These are phyloP conservation scores for Homolaphlyctis polyrhiza DNA, from an alignment of 371 early-diverging fungal genomes.

Conservation along the genomic window DNA sequence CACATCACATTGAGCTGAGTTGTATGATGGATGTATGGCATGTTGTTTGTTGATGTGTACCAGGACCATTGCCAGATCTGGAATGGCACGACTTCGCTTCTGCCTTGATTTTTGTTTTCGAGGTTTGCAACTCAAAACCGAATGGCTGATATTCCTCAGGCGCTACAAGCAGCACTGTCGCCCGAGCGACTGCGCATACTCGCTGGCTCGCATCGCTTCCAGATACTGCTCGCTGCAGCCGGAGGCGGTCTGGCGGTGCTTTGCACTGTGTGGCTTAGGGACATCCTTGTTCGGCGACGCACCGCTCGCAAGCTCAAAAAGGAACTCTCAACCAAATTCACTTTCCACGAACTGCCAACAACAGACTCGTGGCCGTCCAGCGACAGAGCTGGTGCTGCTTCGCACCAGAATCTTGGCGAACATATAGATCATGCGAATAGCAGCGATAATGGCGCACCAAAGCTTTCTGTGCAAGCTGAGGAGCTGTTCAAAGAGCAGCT, in stretches of 20 bases:
- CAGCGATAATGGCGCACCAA: no score
- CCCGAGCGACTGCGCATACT: no score
- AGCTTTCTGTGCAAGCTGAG: conserved; percentile 27
- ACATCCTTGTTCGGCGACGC: background rate
- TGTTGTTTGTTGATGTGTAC: no score
- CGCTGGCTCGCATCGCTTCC: background rate
- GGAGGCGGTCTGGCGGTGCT: conserved; percentile 1
- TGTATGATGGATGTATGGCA: no score
- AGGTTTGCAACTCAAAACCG: no score
- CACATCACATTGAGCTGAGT: no score
- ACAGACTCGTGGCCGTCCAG: background rate
- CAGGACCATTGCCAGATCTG: no score
- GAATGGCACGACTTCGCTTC: no score
- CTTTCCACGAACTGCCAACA: background rate
- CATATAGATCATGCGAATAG: background rate
- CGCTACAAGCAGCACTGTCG: no score
- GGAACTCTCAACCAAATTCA: conserved; percentile 8
- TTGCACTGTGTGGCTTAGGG: background rate
- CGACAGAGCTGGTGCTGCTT: background rate
- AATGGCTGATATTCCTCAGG: no score
- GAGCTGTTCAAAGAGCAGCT: conserved; percentile 78
- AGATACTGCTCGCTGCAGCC: no score
- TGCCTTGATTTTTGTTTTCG: no score
- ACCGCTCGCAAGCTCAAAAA: conserved; percentile 4
- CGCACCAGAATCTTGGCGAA: background rate